Percentiles rank a stretch among this genome's conserved stretches.
Evolutionary conservation across 2,329 filamentous ascomycete genomes (phyloP).

Genomic region (Periconia sp.): DNA sequence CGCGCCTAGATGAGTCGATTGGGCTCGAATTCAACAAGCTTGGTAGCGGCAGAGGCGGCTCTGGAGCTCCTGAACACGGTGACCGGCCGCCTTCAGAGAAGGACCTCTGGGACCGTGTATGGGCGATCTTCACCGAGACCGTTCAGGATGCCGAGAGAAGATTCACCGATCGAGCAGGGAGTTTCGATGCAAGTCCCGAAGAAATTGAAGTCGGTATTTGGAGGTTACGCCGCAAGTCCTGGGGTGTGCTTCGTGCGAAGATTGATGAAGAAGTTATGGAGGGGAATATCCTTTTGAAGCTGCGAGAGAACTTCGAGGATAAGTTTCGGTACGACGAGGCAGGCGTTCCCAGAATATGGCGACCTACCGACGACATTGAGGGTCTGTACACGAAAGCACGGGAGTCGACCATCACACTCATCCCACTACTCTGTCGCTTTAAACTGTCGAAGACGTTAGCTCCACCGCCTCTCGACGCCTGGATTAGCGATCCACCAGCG

Average conservation of each 20-base stretch:
- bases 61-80: constrained; percentile 78
- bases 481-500: constrained; percentile 79
- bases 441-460: constrained; percentile 74
- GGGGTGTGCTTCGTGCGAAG: constrained; percentile 86
- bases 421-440: constrained; percentile 88
- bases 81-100: constrained; percentile 76
- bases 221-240: constrained; percentile 91
- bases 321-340: constrained; percentile 98
- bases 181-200: constrained; percentile 88
- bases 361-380: constrained; percentile 95
- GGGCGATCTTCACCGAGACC: constrained; percentile 81
- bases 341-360: constrained; percentile 95
- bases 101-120: constrained; percentile 95
- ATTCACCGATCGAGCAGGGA: constrained; percentile 87
- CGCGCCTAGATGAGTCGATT: constrained; percentile 83
- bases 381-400: constrained; percentile 90
- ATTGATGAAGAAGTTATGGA: constrained; percentile 99
- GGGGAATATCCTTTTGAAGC: constrained; percentile 91
- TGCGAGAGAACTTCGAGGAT: constrained; percentile 98
- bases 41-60: constrained; percentile 83
- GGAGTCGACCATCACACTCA: constrained; percentile 88
- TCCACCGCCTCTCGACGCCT: constrained; percentile 81
- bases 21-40: constrained; percentile 96
- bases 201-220: constrained; percentile 93
- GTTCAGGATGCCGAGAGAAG: constrained; percentile 84